Evolutionary conservation across 2,329 filamentous ascomycete genomes (phyloP).

Genomic region (Zarea fungicola): DNA sequence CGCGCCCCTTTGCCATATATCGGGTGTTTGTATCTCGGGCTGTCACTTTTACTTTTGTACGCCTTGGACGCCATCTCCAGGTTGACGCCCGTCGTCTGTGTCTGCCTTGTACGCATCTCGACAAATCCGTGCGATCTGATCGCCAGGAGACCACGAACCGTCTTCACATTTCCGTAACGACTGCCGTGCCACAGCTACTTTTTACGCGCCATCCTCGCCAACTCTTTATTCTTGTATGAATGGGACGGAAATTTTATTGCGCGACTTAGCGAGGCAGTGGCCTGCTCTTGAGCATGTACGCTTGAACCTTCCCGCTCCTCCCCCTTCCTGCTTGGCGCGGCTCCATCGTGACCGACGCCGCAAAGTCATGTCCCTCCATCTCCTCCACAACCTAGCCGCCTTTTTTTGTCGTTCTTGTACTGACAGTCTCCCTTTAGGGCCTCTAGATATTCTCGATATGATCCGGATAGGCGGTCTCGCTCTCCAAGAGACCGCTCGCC

Average conservation of each 20-base stretch:
- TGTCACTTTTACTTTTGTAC: background rate
- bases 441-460: constrained; percentile 56
- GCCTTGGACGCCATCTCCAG: background rate
- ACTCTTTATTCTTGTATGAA: constrained; percentile 12
- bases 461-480: constrained; percentile 58
- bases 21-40: background rate
- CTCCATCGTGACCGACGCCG: background rate
- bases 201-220: background rate
- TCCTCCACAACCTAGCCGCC: background rate
- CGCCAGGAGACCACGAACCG: constrained; percentile 3
- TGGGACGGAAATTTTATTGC: constrained; percentile 18
- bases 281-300: constrained; percentile 22
- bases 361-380: background rate
- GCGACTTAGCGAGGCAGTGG: constrained; percentile 16
- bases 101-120: constrained; percentile 2
- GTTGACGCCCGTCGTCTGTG: background rate
- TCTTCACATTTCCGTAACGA: background rate
- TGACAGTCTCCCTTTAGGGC: constrained; percentile 31
- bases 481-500: constrained; percentile 66
- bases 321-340: constrained; percentile 1
- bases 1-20: background rate
- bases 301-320: constrained; percentile 4
- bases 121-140: constrained; percentile 13
- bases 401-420: background rate
- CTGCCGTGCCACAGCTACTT: background rate